These are phyloP conservation scores for Phylloporus scabripes DNA, from an alignment of 768 basidiomycete genomes.

Conservation along the genomic window DNA sequence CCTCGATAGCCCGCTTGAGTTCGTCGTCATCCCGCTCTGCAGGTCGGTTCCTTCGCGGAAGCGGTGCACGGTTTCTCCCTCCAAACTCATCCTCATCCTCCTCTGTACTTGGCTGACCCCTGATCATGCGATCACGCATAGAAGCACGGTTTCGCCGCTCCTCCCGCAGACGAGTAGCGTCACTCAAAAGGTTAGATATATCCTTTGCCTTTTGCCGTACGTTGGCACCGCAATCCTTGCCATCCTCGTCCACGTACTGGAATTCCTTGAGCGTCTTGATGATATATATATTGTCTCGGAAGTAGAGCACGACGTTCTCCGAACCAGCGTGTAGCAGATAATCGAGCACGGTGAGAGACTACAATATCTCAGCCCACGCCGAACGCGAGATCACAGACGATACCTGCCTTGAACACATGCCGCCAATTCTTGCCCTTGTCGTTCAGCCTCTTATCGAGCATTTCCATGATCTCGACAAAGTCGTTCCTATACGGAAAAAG, in stretches of 20 bases:
- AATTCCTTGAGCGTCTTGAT: constrained; percentile 99
- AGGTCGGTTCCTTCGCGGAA: constrained; percentile 15
- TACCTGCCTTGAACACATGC: constrained; percentile 91
- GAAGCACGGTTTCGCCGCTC: constrained; percentile 78
- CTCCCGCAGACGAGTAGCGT: constrained; percentile 77
- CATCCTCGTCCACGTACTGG: constrained; percentile 91
- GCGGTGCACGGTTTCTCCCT: constrained; percentile 10
- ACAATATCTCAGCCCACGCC: constrained; percentile 7
- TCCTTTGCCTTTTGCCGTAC: constrained; percentile 97
- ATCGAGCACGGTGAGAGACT: constrained; percentile 92
- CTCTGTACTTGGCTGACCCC: constrained; percentile 42
- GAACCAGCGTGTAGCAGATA: constrained; percentile 95
- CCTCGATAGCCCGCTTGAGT: constrained; percentile 79
- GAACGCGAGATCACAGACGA: background rate
- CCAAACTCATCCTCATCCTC: constrained; percentile 20
- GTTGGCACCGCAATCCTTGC: constrained; percentile 98
- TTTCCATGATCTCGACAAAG: constrained; percentile 99
- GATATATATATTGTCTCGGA: constrained; percentile 94
- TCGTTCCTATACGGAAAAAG: constrained; percentile 52
- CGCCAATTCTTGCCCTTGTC: constrained; percentile 99
- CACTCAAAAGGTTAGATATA: constrained; percentile 88
- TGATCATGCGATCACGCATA: constrained; percentile 95
- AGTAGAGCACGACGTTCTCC: constrained; percentile 98
- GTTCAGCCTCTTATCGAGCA: constrained; percentile 96
- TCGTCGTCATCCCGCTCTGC: constrained; percentile 74